Evolutionary conservation across 148 eudicot genomes (phyloP).

Genomic region (Nyssa sinensis): DNA sequence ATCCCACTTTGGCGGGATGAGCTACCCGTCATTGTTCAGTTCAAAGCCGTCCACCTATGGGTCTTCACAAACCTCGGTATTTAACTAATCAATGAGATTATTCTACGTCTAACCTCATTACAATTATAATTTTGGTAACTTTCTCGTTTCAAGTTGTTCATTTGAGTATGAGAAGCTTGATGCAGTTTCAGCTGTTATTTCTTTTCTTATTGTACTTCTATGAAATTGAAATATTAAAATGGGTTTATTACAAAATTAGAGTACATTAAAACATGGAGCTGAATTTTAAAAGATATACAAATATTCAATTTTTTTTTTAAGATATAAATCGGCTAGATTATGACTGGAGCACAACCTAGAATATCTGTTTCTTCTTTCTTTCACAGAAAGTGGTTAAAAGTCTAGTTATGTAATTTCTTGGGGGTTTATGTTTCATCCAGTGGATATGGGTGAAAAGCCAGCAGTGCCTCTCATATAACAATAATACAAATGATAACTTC

Average conservation of each 20-base stretch:
- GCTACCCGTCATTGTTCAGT: constrained; percentile 89
- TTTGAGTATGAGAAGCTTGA: not conserved
- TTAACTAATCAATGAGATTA: constrained; percentile 6
- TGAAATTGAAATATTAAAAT: not conserved
- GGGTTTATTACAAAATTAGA: not conserved
- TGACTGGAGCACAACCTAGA: no score
- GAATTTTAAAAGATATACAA: no score
- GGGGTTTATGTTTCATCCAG: no score
- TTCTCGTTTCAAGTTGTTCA: constrained; percentile 8
- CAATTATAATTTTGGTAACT: not conserved
- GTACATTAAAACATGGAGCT: not conserved
- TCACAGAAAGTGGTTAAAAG: no score
- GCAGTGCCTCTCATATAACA: no score
- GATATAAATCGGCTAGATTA: no score
- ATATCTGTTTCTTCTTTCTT: no score
- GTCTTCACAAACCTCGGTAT: constrained; percentile 69
- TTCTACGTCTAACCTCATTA: not conserved
- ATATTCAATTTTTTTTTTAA: no score
- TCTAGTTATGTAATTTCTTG: no score
- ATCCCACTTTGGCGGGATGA: constrained; percentile 98
- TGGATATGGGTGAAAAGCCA: no score
- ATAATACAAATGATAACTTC: no score
- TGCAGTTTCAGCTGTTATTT: not conserved
- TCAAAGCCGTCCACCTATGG: constrained; percentile 70
- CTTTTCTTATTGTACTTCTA: no score